Evolutionary conservation across 495 filamentous ascomycete genomes (phyloP), one percentile per base, ranked within the genome.

Genomic region (Xylaria grammica): DNA sequence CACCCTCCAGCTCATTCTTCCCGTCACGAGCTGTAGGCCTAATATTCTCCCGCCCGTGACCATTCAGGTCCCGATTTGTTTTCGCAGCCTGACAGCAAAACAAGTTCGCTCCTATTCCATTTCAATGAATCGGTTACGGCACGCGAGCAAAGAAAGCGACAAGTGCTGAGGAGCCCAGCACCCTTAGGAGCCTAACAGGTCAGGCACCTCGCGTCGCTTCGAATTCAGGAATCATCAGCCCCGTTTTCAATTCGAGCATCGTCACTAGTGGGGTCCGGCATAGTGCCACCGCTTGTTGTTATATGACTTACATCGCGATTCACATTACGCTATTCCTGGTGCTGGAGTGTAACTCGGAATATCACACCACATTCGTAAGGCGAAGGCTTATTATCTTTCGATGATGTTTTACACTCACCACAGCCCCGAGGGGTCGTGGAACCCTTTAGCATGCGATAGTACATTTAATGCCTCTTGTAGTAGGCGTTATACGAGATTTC

Each of bases 1-100:
- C 40, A 15, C 11, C 38, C 26, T 32, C 29, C 24, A 24, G 24
- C 55, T 36, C 32, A 11, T 36, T 4, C 13, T 42, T 42, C 40
- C 17, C 40, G 40, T 42, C 7, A 42, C 40, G 40, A 42, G 40
- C 19, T 46, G 7, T 40, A 36, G 57, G 57, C 44, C 45, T 27
- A 60, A 60, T 27, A 15, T 49, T 60, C 9, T 20, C 22, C 57
- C 57, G 57, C 10, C 24, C 9, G 3, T 3, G 7, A 17, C 44
- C 20, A 20, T 45, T 38, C 20, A 19, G n/a, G 57, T 11, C 56
- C 57, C 57, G 57, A 49, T 20, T 49, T 51, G 46, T 60, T 60
- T 60, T 60, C 57, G 57, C 57, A 7, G 13, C 44, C 29, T 30
- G 30, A 13, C 22, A n/a, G n/a, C n/a, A n/a, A n/a, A 17, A 30